These are phyloP conservation scores for Mortierella sp. DNA, from an alignment of 371 early-diverging fungal species.

Conservation along the genomic window DNA sequence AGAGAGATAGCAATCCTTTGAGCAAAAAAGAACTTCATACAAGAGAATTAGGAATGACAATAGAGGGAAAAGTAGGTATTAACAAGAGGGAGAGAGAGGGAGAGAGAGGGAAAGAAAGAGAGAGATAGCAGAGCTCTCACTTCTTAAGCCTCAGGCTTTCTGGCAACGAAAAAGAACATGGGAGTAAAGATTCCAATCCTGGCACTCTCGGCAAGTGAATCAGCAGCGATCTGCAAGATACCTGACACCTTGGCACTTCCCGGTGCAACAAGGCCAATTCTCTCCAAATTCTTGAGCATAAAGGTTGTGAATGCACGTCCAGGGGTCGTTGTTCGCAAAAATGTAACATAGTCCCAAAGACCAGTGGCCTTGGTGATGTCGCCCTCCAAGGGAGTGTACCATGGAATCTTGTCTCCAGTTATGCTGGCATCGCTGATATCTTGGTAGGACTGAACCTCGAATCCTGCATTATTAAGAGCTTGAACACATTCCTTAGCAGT, in stretches of 20 bases:
- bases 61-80: no score
- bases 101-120: no score
- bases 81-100: no score
- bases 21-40: no score
- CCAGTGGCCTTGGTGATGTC: slow-evolving; percentile 67
- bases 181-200: slow-evolving; percentile 88
- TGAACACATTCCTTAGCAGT: slow-evolving; percentile 74
- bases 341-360: slow-evolving; percentile 71
- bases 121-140: no score
- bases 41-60: no score
- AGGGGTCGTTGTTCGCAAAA: slow-evolving; percentile 62
- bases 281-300: slow-evolving; percentile 73
- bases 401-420: slow-evolving; percentile 74
- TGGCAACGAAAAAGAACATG: slow-evolving; percentile 93
- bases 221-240: slow-evolving; percentile 84
- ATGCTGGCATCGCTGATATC: slow-evolving; percentile 83
- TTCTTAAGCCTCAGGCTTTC: slow-evolving; percentile 73
- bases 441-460: slow-evolving; percentile 76
- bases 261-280: slow-evolving; percentile 83
- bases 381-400: slow-evolving; percentile 89
- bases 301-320: slow-evolving; percentile 51
- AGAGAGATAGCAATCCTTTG: no score
- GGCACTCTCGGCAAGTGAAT: slow-evolving; percentile 86
- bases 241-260: slow-evolving; percentile 86
- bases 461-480: slow-evolving; percentile 87